Conservation (phyloP, 306 rosid species). For the Mimosa bimucronata region DNA sequence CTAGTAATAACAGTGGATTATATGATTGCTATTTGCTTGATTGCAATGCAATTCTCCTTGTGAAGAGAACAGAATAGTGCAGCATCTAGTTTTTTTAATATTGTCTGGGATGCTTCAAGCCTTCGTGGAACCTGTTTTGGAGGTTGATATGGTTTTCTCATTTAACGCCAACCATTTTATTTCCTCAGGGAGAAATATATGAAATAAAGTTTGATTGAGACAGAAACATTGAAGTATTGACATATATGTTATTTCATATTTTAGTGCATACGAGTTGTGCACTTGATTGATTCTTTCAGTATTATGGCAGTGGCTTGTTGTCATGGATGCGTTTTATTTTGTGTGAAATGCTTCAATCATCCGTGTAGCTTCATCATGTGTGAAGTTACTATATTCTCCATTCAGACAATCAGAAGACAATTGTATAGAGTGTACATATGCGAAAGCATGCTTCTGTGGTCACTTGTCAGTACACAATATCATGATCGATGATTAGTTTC, state of each 20-base stretch:
- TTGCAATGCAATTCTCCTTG: conserved; percentile 2
- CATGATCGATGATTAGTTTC: background rate
- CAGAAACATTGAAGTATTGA: background rate
- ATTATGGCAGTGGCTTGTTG: background rate
- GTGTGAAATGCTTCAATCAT: background rate
- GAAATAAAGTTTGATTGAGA: background rate
- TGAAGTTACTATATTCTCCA: background rate
- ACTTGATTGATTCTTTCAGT: background rate
- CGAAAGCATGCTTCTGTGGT: background rate
- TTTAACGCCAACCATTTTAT: background rate
- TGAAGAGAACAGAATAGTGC: conserved; percentile 10
- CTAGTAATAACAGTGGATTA: background rate
- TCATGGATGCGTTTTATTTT: background rate
- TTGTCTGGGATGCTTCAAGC: conserved; percentile 11
- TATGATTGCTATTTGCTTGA: background rate
- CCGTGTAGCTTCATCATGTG: background rate
- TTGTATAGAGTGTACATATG: background rate
- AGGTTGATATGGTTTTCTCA: background rate
- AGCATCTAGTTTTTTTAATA: background rate
- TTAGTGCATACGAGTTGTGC: background rate
- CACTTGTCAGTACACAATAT: background rate
- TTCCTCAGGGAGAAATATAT: background rate
- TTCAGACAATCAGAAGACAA: background rate
- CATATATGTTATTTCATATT: background rate
- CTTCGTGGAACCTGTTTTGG: background rate